These are phyloP conservation scores for Globisporangium takayamanum DNA, from an alignment of 352 stramenopile species.

Conservation along the genomic window DNA sequence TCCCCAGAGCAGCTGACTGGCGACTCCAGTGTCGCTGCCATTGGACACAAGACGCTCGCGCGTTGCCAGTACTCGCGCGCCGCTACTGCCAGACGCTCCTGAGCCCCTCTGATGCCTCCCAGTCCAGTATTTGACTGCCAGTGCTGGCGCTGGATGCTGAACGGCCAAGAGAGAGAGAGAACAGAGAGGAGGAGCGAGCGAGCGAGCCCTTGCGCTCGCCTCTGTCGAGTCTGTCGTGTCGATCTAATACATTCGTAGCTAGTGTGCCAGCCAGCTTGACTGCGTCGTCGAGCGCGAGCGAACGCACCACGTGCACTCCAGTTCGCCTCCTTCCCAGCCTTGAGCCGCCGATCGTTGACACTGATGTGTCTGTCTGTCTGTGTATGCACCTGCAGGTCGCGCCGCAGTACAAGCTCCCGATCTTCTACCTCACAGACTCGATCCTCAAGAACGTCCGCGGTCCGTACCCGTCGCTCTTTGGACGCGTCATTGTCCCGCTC, in stretches of 20 bases:
- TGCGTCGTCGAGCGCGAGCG: too few species aligned
- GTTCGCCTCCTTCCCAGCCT: background rate
- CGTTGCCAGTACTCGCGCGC: too few species aligned
- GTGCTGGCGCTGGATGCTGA: background rate
- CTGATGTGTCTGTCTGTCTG: constrained; percentile 9
- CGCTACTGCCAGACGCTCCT: too few species aligned
- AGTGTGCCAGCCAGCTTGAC: too few species aligned
- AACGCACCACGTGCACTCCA: too few species aligned
- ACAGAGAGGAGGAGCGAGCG: background rate
- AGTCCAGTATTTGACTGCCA: too few species aligned
- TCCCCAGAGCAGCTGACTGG: too few species aligned
- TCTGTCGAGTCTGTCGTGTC: too few species aligned
- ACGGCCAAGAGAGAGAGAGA: constrained; percentile 1
- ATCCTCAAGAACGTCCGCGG: constrained; percentile 87
- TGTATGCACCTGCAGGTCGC: constrained; percentile 34
- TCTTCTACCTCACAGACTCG: constrained; percentile 88
- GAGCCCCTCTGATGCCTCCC: too few species aligned
- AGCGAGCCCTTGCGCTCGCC: background rate
- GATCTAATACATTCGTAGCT: too few species aligned
- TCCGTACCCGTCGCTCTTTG: constrained; percentile 63
- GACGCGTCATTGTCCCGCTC: constrained; percentile 64
- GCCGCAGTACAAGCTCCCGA: constrained; percentile 82
- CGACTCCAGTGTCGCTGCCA: too few species aligned
- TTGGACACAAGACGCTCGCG: too few species aligned
- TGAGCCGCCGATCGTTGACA: background rate